Evolutionary conservation across 768 basidiomycete genomes (phyloP), one percentile per base, ranked within the genome.

Genomic region (Mycena vulgaris): DNA sequence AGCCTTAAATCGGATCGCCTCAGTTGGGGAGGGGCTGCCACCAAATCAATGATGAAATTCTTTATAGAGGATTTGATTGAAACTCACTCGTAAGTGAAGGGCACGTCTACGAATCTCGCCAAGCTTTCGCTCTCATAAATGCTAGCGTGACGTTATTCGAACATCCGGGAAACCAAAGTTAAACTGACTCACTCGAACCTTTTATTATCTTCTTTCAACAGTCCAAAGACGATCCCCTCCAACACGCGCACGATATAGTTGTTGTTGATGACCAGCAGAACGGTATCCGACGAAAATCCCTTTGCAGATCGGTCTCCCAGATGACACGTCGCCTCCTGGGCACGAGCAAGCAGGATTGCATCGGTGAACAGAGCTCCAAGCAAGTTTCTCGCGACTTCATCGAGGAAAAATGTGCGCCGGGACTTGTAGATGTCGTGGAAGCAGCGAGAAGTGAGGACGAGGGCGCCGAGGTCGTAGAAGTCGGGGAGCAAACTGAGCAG

Each of bases 181-280:
- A n/a, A 61, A 61, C 11, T 16, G 39, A 64, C 63, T 42, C 63
- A 64, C 63, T 55, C 52, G n/a, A 64, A 64, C 21, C 25, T 47
- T 27, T 27, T 4, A 10, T 2, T 2, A 47, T 64, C 52, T 14
- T n/a, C n/a, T 47, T 56, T 64, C 39, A 64, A 39, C 55, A 33
- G n/a, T 19, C 52, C 37, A 31, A 64, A 55, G 19, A 33, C 25
- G 19, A 56, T 21, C 1, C 7, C 21, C 40, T 64, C 63, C 5
- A 64, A 31, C n/a, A 39, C 30, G 13, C 11, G 53, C 40, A 42
- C 28, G 23, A 64, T 30, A 10, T 33, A 47, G 40, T 64, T n/a
- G 42, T 64, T 64, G 30, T 55, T 63, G 0, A 63, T 27, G 37
- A 63, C 2, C 19, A 63, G 23, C n/a, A 53, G 11, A 2, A 63